These are phyloP conservation scores for Pseudogymnoascus sp. DNA, from an alignment of 2,329 filamentous ascomycete species.

Conservation along the genomic window DNA sequence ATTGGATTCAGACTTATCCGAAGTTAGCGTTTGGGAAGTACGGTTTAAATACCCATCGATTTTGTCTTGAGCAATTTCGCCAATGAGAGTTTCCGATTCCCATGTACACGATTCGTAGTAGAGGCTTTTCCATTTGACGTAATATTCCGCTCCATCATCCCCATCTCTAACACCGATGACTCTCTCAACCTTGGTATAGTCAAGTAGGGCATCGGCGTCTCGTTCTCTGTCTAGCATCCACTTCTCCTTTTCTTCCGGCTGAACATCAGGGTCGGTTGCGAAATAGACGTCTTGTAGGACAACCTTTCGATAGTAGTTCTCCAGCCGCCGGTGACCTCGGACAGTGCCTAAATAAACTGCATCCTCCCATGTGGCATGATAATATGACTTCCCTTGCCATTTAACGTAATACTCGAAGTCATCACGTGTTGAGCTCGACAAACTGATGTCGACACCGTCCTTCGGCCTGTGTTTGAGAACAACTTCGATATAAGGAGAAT, in stretches of 20 bases:
- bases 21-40: constrained; percentile 68
- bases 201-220: constrained; percentile 76
- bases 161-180: constrained; percentile 77
- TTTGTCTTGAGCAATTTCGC: constrained; percentile 71
- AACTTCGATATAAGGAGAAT: constrained; percentile 78
- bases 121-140: constrained; percentile 92
- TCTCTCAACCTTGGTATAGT: constrained; percentile 87
- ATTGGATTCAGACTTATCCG: constrained; percentile 69
- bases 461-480: constrained; percentile 79
- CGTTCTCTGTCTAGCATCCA: constrained; percentile 93
- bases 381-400: constrained; percentile 92
- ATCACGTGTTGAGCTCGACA: constrained; percentile 49
- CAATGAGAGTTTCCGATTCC: constrained; percentile 71
- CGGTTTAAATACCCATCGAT: constrained; percentile 89
- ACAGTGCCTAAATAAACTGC: constrained; percentile 65
- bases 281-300: constrained; percentile 74
- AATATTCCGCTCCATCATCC: constrained; percentile 71
- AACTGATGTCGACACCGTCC: constrained; percentile 52
- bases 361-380: constrained; percentile 92
- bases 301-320: constrained; percentile 87
- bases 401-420: constrained; percentile 93
- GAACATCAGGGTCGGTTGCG: constrained; percentile 62
- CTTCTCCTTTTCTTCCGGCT: constrained; percentile 81
- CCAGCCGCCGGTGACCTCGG: constrained; percentile 78
- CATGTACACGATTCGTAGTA: constrained; percentile 93